Evolutionary conservation across 2,329 filamentous ascomycete genomes (phyloP).

Genomic region (Rutstroemia sydowiana): DNA sequence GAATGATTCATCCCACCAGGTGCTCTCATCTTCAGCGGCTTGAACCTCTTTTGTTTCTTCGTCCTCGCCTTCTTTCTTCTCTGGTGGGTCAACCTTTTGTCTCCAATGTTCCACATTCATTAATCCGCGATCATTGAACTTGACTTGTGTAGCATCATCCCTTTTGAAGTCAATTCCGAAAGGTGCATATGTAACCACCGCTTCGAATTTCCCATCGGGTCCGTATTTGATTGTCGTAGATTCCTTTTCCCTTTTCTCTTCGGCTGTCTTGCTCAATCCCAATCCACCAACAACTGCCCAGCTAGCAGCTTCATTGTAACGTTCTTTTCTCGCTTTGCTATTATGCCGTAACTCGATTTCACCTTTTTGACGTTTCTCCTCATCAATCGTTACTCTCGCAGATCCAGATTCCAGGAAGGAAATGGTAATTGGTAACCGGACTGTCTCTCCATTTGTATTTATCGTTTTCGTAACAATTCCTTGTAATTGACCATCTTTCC

Average conservation of each 20-base stretch:
- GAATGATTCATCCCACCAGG: slow-evolving; percentile 97
- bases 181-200: slow-evolving; percentile 73
- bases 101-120: slow-evolving; percentile 96
- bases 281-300: slow-evolving; percentile 83
- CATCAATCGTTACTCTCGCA: slow-evolving; percentile 81
- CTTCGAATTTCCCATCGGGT: slow-evolving; percentile 67
- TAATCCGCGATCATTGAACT: slow-evolving; percentile 81
- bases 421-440: slow-evolving; percentile 74
- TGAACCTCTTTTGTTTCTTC: slow-evolving; percentile 32
- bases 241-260: slow-evolving; percentile 57
- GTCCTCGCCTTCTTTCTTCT: slow-evolving; percentile 30
- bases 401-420: slow-evolving; percentile 87
- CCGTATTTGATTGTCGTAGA: slow-evolving; percentile 77
- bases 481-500: slow-evolving; percentile 73
- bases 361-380: slow-evolving; percentile 81
- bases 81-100: slow-evolving; percentile 61
- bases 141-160: slow-evolving; percentile 73
- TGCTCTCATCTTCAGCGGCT: slow-evolving; percentile 67
- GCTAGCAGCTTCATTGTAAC: slow-evolving; percentile 85
- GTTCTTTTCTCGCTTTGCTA: slow-evolving; percentile 79
- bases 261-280: slow-evolving; percentile 62
- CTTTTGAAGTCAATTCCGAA: slow-evolving; percentile 83
- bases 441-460: slow-evolving; percentile 55
- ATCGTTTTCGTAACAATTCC: slow-evolving; percentile 78
- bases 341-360: slow-evolving; percentile 81